Percentiles rank a stretch among this genome's conserved stretches.
Conservation (phyloP, 495 filamentous ascomycete genomes). For the Neurospora sp. region DNA sequence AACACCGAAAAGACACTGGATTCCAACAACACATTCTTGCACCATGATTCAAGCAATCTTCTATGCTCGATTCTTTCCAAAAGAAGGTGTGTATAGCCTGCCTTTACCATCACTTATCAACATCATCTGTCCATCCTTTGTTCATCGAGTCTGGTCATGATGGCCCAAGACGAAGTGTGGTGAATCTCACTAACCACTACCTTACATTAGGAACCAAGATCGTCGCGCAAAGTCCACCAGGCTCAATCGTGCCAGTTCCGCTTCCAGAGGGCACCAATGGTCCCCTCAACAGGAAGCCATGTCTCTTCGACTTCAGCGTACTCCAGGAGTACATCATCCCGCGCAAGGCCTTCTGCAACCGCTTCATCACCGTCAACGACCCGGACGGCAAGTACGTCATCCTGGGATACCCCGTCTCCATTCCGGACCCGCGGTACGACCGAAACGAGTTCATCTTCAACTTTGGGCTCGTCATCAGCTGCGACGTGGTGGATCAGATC, state of each 20-base stretch:
- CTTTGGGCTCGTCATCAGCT: conserved; percentile 71
- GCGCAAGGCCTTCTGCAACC: conserved; percentile 79
- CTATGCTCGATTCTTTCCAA: conserved; percentile 84
- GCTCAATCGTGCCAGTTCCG: conserved; percentile 56
- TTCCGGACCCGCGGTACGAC: conserved; percentile 62
- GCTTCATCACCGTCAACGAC: conserved; percentile 67
- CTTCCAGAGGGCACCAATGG: conserved; percentile 25
- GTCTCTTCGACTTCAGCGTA: conserved; percentile 71
- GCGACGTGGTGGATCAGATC: conserved; percentile 51
- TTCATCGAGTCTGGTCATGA: neutral
- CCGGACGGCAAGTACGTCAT: conserved; percentile 66
- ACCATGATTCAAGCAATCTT: conserved; percentile 90
- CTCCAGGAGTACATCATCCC: conserved; percentile 88
- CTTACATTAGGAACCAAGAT: conserved; percentile 59
- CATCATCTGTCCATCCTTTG: neutral
- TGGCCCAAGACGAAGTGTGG: neutral
- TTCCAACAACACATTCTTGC: neutral
- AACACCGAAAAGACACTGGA: neutral
- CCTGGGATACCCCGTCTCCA: conserved; percentile 81
- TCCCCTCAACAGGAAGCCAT: conserved; percentile 42
- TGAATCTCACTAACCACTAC: neutral
- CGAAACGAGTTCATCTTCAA: conserved; percentile 99
- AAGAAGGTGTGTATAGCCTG: conserved; percentile 52
- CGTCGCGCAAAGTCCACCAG: conserved; percentile 61
- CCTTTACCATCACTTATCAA: neutral